phyloP scores from a whole-genome alignment of 805 yeast species.

The Candida germanica region DNA sequence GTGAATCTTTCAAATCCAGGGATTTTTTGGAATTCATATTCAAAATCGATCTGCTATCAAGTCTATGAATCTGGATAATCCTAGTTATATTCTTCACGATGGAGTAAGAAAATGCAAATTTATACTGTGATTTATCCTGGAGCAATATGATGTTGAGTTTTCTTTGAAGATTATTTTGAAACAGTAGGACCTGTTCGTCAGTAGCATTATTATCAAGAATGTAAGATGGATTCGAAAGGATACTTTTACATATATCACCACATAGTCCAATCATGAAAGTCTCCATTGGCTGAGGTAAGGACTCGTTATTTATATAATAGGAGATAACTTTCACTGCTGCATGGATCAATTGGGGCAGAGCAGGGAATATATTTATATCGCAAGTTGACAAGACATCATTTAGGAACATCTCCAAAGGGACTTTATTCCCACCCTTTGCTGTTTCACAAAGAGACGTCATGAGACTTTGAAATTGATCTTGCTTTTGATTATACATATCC shows the following conservation, averaged over 20 bases:
- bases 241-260: constrained; percentile 5
- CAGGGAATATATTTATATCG: constrained; percentile 1
- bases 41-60: background rate
- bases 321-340: background rate
- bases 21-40: background rate
- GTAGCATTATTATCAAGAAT: background rate
- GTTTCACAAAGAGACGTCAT: constrained; percentile 2
- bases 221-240: background rate
- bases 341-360: background rate
- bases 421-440: constrained; percentile 1
- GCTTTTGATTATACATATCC: background rate
- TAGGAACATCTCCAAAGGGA: constrained; percentile 5
- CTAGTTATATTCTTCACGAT: background rate
- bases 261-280: constrained; percentile 7
- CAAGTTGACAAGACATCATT: background rate
- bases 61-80: background rate
- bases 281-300: constrained; percentile 4
- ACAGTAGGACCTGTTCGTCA: background rate
- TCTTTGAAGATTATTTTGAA: background rate
- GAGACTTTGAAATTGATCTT: background rate
- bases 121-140: background rate
- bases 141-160: background rate
- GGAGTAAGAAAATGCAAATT: constrained; percentile 3
- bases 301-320: background rate
- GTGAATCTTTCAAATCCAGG: background rate